phyloP scores from a whole-genome alignment of 176 grass and related monocot species.

The Leersia perrieri region DNA sequence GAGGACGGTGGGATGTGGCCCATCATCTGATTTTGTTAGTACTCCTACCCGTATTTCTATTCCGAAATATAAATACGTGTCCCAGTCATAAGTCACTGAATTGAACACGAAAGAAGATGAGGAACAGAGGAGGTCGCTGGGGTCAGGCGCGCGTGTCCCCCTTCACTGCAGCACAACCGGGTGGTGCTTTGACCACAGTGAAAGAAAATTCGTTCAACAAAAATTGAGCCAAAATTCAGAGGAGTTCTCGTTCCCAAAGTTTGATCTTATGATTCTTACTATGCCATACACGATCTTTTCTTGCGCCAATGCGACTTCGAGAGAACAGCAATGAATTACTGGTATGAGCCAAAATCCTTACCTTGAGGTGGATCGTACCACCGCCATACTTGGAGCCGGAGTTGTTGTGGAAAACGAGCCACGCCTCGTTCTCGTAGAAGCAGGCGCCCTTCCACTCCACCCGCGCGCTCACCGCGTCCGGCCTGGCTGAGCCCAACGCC shows the following conservation, averaged over 20 bases:
- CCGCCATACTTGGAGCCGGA: constrained; percentile 54
- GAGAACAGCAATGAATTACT: neutral
- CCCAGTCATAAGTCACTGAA: neutral
- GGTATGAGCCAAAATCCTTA: constrained; percentile 4
- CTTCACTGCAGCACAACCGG: neutral
- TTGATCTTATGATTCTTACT: neutral
- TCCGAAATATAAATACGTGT: neutral
- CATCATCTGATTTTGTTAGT: neutral
- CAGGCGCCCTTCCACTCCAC: constrained; percentile 58
- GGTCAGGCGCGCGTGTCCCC: neutral
- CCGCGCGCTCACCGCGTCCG: neutral
- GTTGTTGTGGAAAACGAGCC: constrained; percentile 60
- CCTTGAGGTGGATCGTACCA: constrained; percentile 65
- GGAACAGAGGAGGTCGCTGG: too few relatives aligned
- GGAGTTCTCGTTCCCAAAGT: neutral
- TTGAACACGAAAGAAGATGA: neutral
- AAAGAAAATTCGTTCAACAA: neutral
- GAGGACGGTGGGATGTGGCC: neutral
- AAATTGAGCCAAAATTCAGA: neutral
- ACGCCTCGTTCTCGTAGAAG: constrained; percentile 75
- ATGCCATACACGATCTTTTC: neutral
- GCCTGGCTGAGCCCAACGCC: constrained; percentile 17
- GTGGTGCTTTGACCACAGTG: neutral
- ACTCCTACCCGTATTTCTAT: neutral
- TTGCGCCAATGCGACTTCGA: neutral